Conservation (phyloP, 108 stramenopile species). For the Nannochloropsis gaditana region DNA sequence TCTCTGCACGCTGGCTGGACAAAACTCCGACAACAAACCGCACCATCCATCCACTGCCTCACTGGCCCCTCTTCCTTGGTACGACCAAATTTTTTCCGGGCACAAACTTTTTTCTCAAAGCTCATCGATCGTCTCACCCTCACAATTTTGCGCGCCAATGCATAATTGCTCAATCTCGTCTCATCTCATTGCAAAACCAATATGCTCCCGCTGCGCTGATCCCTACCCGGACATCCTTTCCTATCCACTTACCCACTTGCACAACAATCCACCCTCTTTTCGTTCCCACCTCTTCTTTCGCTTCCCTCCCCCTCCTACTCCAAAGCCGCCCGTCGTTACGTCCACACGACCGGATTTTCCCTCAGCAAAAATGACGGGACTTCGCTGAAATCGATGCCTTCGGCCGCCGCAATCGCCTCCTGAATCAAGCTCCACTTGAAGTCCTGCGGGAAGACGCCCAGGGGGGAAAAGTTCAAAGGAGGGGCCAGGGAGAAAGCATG, state of each 20-base stretch:
- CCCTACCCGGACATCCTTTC: not conserved
- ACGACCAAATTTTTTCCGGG: too few relatives aligned
- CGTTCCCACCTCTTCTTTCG: not conserved
- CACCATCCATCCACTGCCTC: too few relatives aligned
- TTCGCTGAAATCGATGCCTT: not conserved
- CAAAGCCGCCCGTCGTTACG: not conserved
- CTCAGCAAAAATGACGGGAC: not conserved
- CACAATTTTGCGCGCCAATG: too few relatives aligned
- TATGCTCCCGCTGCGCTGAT: too few relatives aligned
- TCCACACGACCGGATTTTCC: not conserved
- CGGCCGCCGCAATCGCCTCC: not conserved
- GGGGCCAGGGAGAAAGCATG: too few relatives aligned
- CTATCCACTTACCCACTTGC: not conserved
- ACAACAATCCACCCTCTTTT: not conserved
- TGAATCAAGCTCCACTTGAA: not conserved
- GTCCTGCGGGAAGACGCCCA: not conserved
- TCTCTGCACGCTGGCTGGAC: too few relatives aligned
- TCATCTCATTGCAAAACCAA: too few relatives aligned
- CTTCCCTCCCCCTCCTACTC: not conserved
- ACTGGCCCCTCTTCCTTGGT: too few relatives aligned
- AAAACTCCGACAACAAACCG: too few relatives aligned
- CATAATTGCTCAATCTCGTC: too few relatives aligned
- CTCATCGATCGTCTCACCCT: too few relatives aligned
- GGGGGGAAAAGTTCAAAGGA: not conserved
- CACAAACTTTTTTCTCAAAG: too few relatives aligned